These are phyloP conservation scores for Quercus phellos DNA, from an alignment of 331 rosid species.

Conservation along the genomic window DNA sequence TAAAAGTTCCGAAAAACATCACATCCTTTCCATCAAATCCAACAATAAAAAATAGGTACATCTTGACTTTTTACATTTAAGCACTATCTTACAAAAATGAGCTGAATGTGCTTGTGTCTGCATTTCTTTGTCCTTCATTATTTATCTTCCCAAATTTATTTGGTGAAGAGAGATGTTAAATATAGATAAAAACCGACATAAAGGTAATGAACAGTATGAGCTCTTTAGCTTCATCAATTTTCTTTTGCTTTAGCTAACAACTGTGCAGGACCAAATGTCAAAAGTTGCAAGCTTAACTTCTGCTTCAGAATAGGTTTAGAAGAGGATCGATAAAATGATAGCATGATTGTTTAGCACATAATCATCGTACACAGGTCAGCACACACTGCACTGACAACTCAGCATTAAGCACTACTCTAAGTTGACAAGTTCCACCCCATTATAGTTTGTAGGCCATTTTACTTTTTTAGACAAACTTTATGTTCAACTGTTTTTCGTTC, in stretches of 20 bases:
- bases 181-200: neutral
- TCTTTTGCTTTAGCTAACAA: neutral
- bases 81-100: neutral
- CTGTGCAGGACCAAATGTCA: neutral
- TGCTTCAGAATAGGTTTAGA: neutral
- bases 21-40: neutral
- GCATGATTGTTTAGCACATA: neutral
- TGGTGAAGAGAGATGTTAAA: neutral
- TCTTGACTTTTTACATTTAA: too few relatives aligned
- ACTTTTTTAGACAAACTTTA: neutral
- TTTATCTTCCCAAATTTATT: neutral
- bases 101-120: neutral
- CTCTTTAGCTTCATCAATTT: neutral
- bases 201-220: neutral
- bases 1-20: neutral
- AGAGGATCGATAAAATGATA: neutral
- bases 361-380: conserved; percentile 9
- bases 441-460: conserved; percentile 1
- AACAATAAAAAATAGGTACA: neutral
- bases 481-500: neutral
- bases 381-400: neutral
- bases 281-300: neutral
- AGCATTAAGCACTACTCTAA: neutral
- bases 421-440: neutral
- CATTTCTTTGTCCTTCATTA: neutral